Evolutionary conservation across 495 filamentous ascomycete species (phyloP), one percentile per base, ranked within the genome.

Genomic region (Geoglossum glabrum): DNA sequence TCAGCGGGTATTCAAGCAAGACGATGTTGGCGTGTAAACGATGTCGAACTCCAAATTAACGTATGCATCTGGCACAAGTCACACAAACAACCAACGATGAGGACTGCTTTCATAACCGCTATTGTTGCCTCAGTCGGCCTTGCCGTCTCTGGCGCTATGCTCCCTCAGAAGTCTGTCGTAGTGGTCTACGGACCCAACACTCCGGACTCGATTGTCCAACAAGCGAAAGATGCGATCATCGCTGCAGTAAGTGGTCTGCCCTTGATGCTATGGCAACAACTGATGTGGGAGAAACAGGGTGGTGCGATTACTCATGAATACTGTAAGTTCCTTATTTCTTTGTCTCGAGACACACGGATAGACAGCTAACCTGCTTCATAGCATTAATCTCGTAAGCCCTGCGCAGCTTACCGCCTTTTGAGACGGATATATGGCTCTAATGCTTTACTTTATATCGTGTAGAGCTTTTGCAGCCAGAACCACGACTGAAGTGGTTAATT

Each of bases 381-480:
- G 75, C 70, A 58, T 63, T 80, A 19, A 73, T 81, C 65, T 78
- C 73, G 72, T 76, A 73, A 15, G 45, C 30, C 33, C 19, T 40
- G 1, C 25, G 43, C 15, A 23, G 40, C 21, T n/a, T n/a, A n/a
- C n/a, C 56, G 3, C 27, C 54, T 21, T 11, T 54, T 25, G 19
- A 43, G 23, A 11, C 6, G 21, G 13, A 11, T 10, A 23, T 15
- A 23, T 31, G 47, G 23, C 59, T 57, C 66, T 71, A 63, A 70
- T 60, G 8, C 21, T 31, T 9, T 43, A 40, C 0, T 26, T n/a
- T 8, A 54, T n/a, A n/a, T n/a, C n/a, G n/a, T n/a, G n/a, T 51
- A 55, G 84, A 70, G 87, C 83, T 21, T 94, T 90, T 65, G 80
- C 86, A 45, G 84, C 81, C 46, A 81, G 84, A 60, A 79, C 81